Conservation (phyloP, 176 grass and related monocot genomes). For the Pontederia paniculata region DNA sequence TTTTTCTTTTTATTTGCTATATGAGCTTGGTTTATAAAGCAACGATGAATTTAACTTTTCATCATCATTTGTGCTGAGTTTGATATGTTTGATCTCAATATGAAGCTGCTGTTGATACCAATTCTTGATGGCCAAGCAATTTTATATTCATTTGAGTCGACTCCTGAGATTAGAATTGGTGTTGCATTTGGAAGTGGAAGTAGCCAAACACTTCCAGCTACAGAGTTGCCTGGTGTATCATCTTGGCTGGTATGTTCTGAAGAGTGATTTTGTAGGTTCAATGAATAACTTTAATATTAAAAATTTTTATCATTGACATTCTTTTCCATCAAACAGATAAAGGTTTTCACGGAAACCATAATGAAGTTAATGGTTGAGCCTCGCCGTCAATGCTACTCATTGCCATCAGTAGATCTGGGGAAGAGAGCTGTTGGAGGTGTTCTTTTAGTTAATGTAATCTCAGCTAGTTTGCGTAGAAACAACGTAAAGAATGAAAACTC, state of each 20-base stretch:
- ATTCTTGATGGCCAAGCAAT: constrained; percentile 98
- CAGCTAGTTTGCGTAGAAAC: constrained; percentile 48
- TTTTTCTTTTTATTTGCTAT: constrained; percentile 5
- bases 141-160: constrained; percentile 89
- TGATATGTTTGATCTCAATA: background rate
- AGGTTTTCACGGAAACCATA: constrained; percentile 85
- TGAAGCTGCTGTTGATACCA: constrained; percentile 74
- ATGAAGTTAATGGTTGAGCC: constrained; percentile 82
- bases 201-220: constrained; percentile 67
- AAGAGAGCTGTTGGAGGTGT: constrained; percentile 66
- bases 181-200: constrained; percentile 94
- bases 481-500: constrained; percentile 23
- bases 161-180: constrained; percentile 77
- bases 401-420: constrained; percentile 68
- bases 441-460: constrained; percentile 74
- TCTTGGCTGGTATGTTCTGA: constrained; percentile 74
- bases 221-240: constrained; percentile 82
- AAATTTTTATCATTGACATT: background rate
- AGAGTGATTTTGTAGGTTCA: background rate
- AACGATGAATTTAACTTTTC: background rate
- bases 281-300: background rate
- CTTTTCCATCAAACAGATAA: constrained; percentile 38
- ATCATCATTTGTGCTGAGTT: background rate
- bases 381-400: constrained; percentile 67
- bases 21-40: background rate